A percentile compares a stretch with the other conserved stretches of the same genome.
Evolutionary conservation across 169 alveolate species (phyloP).

Genomic region (Cryptosporidium baileyi): DNA sequence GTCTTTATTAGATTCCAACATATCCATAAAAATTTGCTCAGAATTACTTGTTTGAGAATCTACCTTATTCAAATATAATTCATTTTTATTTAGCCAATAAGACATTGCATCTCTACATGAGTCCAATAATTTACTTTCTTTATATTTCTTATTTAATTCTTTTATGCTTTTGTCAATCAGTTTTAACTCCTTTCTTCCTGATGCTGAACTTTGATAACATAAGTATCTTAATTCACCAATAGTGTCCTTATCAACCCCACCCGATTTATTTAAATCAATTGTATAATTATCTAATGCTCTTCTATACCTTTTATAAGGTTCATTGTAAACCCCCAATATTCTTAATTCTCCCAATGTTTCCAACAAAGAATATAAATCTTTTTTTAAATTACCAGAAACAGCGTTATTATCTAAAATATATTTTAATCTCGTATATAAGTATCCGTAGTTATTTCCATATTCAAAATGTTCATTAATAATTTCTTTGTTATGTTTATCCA

Average conservation of each 20-base stretch:
- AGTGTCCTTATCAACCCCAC: background rate
- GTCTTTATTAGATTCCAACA: background rate
- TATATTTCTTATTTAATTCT: conserved; percentile 23
- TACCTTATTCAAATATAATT: background rate
- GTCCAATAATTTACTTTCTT: conserved; percentile 19
- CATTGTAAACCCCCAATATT: conserved; percentile 39
- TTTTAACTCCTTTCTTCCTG: conserved; percentile 52
- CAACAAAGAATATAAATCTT: conserved; percentile 11
- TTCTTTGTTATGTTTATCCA: background rate
- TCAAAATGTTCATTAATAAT: conserved; percentile 2
- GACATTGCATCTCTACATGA: conserved; percentile 55
- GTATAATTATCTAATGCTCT: conserved; percentile 34
- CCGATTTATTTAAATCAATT: background rate
- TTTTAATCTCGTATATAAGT: conserved; percentile 24
- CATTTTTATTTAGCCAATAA: conserved; percentile 20
- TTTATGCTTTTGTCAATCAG: conserved; percentile 22
- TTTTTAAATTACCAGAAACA: background rate
- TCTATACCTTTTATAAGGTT: conserved; percentile 31
- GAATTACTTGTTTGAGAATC: background rate
- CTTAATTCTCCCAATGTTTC: conserved; percentile 47
- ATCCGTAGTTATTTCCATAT: conserved; percentile 29
- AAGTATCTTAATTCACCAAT: conserved; percentile 26
- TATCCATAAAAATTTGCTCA: background rate
- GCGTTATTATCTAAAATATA: conserved; percentile 14
- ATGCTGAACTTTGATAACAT: conserved; percentile 47